A percentile compares a stretch with the other conserved stretches of the same genome.
phyloP scores from a whole-genome alignment of 306 rosid genomes.

The Mucuna pruriens region DNA sequence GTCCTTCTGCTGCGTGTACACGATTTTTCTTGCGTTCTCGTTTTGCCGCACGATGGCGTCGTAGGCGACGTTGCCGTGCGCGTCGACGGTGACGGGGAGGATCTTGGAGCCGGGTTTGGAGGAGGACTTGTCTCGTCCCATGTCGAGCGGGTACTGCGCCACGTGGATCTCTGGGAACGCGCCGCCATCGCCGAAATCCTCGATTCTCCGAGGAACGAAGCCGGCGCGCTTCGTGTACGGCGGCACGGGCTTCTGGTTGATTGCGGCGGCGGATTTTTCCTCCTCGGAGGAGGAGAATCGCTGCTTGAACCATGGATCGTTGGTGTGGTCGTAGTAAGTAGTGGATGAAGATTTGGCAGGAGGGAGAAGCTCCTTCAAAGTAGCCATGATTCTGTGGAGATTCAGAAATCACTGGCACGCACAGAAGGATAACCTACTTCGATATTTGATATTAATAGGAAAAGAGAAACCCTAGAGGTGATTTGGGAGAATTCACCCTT shows the following conservation, averaged over 20 bases:
- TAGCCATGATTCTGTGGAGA: constrained; percentile 54
- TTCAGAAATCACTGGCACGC: neutral
- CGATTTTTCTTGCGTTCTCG: constrained; percentile 79
- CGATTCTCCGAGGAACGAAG: constrained; percentile 77
- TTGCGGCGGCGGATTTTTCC: constrained; percentile 52
- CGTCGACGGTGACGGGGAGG: constrained; percentile 84
- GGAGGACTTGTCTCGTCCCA: constrained; percentile 69
- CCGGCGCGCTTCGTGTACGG: constrained; percentile 79
- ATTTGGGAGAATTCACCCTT: no score
- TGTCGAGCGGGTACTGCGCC: constrained; percentile 88
- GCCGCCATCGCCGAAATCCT: constrained; percentile 93
- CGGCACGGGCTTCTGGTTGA: constrained; percentile 64
- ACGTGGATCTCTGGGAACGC: constrained; percentile 91
- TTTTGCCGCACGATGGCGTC: constrained; percentile 90
- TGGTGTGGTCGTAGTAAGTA: constrained; percentile 73
- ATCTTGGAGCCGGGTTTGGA: constrained; percentile 68
- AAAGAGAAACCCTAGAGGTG: neutral
- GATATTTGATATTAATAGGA: neutral
- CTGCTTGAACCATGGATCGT: constrained; percentile 94
- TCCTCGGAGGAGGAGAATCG: constrained; percentile 68
- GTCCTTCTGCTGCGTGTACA: constrained; percentile 80
- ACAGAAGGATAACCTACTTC: neutral
- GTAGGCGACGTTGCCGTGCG: constrained; percentile 79
- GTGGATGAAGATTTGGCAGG: constrained; percentile 61
- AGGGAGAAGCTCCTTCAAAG: constrained; percentile 81